Evolutionary conservation across 306 rosid species (phyloP).

Genomic region (Nissolia schottii): DNA sequence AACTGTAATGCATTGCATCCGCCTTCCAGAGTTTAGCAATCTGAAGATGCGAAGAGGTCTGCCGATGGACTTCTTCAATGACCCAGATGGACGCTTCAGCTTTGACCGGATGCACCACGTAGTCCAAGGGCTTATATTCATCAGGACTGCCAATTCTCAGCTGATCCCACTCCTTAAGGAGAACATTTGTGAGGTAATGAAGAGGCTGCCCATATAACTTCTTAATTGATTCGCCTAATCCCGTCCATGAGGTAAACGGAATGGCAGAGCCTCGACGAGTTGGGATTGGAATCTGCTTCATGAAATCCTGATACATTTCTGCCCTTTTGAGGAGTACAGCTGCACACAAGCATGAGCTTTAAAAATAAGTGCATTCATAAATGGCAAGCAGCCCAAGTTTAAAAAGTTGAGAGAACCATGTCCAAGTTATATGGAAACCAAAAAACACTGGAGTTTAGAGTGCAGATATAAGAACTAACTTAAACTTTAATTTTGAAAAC

Average conservation of each 20-base stretch:
- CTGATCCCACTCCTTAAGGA: slow-evolving; percentile 85
- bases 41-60: slow-evolving; percentile 62
- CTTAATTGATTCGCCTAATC: slow-evolving; percentile 79
- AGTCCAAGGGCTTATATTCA: slow-evolving; percentile 61
- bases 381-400: neutral
- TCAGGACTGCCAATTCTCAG: slow-evolving; percentile 59
- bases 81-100: slow-evolving; percentile 91
- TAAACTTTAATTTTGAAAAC: slow-evolving; percentile 2
- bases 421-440: neutral
- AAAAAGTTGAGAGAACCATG: neutral
- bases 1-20: slow-evolving; percentile 65
- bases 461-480: neutral
- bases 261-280: slow-evolving; percentile 66
- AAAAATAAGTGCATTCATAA: neutral
- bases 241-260: slow-evolving; percentile 82
- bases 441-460: neutral
- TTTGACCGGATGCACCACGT: slow-evolving; percentile 75
- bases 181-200: slow-evolving; percentile 87
- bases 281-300: slow-evolving; percentile 82
- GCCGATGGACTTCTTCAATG: slow-evolving; percentile 84
- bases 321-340: slow-evolving; percentile 65
- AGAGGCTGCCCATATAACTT: slow-evolving; percentile 79
- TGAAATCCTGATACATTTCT: slow-evolving; percentile 88
- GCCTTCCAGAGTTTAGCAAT: slow-evolving; percentile 66
- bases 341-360: slow-evolving; percentile 25